Base-by-base conservation (phyloP, 2,329 filamentous ascomycete genomes). In the Byssothecium circinans region DNA sequence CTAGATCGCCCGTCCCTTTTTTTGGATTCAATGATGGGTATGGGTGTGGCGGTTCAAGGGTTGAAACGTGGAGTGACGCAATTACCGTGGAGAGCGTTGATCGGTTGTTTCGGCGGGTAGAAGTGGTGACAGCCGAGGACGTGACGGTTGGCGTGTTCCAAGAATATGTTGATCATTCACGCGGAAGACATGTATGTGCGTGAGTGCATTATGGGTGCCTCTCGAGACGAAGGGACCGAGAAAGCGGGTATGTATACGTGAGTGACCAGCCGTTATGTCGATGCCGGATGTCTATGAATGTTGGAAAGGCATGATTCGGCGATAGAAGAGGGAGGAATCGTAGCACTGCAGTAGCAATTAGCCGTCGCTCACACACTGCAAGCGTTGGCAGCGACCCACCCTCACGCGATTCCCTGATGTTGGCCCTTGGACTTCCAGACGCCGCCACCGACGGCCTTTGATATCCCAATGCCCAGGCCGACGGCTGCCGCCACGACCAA, bases 391-490 rank as follows among this genome's bases (percentile, higher is more conserved):
- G n/a, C n/a, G n/a, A 54, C 59, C 38, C 22, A 46, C n/a, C 29
- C 22, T 50, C 30, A 35, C 27, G 62, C 60, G 47, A 71, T 71
- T 53, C 59, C 59, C 60, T 64, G 66, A 47, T 59, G 65, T 53
- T 65, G 61, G 42, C 71, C 73, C 17, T 72, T 58, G 43, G 65
- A 64, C 22, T 68, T 66, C 66, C 73, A 78, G 35, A 78, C 75
- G 38, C 73, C 73, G 30, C 76, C 76, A 46, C 76, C 73, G 2
- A 78, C 76, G 14, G 75, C 75, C 37, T 70, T 66, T 51, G 71
- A 75, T 54, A 79, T 77, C 46, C 76, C 76, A 20, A 79, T 71
- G 45, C 74, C 75, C 30, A 78, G 61, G 15, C 73, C 76, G 2
- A 78, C 75, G 8, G 75, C 74, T 18, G 74, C 65, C 18, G 73